These are phyloP conservation scores for Calonectria pseudoturangicola DNA, from an alignment of 2,329 filamentous ascomycete genomes.

Conservation along the genomic window DNA sequence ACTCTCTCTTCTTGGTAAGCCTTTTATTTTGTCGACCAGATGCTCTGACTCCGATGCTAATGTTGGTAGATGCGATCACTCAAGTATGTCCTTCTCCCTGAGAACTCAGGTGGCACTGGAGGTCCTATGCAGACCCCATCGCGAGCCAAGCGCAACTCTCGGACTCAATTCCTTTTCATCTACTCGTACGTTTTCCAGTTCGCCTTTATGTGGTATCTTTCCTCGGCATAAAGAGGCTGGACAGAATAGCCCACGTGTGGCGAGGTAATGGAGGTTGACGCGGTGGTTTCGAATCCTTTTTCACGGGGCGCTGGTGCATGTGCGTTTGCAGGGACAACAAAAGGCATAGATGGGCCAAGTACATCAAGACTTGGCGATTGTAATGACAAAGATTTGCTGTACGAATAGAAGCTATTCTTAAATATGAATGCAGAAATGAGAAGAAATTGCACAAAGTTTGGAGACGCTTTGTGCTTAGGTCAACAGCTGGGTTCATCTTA, in stretches of 20 bases:
- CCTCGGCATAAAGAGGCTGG: constrained; percentile 60
- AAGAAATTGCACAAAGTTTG: constrained; percentile 1
- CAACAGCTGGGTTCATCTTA: no score
- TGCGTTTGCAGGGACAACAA: constrained; percentile 27
- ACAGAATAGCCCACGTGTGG: not conserved
- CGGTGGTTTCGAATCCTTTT: constrained; percentile 27
- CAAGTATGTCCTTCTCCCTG: constrained; percentile 95
- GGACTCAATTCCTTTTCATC: constrained; percentile 93
- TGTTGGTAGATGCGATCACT: constrained; percentile 86
- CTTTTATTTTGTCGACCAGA: constrained; percentile 31
- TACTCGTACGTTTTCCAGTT: constrained; percentile 97
- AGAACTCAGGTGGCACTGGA: constrained; percentile 80
- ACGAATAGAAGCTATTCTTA: constrained; percentile 33
- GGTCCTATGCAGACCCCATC: constrained; percentile 83
- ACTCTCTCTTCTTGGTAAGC: constrained; percentile 93
- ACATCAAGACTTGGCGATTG: constrained; percentile 27
- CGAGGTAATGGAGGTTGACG: not conserved
- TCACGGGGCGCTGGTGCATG: constrained; percentile 38
- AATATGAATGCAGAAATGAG: constrained; percentile 32
- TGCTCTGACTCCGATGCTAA: constrained; percentile 31
- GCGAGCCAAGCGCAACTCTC: constrained; percentile 87
- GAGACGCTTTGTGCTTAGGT: no score
- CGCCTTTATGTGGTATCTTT: constrained; percentile 91
- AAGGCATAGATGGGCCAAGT: constrained; percentile 37
- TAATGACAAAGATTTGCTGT: constrained; percentile 26